phyloP scores from a whole-genome alignment of 2,329 filamentous ascomycete genomes.

The Fusarium sp. region DNA sequence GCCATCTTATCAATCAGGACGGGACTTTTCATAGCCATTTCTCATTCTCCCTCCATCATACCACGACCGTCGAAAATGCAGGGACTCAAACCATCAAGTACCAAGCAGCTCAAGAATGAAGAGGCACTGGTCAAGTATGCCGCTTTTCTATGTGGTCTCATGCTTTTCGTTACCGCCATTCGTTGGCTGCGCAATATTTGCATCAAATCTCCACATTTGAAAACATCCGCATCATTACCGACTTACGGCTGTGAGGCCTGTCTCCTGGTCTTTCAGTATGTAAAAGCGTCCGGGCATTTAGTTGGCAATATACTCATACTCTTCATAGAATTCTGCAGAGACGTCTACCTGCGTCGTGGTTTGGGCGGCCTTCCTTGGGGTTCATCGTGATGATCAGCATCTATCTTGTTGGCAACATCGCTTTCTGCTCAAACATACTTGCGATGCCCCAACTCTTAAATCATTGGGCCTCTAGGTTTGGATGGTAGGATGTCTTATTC shows the following conservation, averaged over 20 bases:
- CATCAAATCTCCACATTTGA: neutral
- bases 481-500: constrained; percentile 25
- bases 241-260: neutral
- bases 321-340: accelerated
- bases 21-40: neutral
- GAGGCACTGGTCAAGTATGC: constrained; percentile 2
- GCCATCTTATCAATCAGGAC: neutral
- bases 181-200: neutral
- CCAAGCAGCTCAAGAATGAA: constrained; percentile 6
- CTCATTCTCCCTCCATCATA: neutral
- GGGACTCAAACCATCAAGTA: neutral
- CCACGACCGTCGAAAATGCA: neutral
- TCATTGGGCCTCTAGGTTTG: constrained; percentile 34
- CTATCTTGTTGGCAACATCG: neutral
- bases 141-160: neutral
- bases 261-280: neutral
- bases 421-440: constrained; percentile 2
- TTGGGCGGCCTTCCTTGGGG: neutral
- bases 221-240: accelerated
- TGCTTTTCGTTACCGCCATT: neutral
- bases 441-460: neutral
- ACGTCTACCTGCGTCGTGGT: neutral
- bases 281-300: accelerated
- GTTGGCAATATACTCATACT: accelerated
- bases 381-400: neutral